A percentile compares a stretch with the other conserved stretches of the same genome.
These are phyloP conservation scores for Excoecaria agallocha DNA, from an alignment of 345 rosid genomes.

Conservation along the genomic window DNA sequence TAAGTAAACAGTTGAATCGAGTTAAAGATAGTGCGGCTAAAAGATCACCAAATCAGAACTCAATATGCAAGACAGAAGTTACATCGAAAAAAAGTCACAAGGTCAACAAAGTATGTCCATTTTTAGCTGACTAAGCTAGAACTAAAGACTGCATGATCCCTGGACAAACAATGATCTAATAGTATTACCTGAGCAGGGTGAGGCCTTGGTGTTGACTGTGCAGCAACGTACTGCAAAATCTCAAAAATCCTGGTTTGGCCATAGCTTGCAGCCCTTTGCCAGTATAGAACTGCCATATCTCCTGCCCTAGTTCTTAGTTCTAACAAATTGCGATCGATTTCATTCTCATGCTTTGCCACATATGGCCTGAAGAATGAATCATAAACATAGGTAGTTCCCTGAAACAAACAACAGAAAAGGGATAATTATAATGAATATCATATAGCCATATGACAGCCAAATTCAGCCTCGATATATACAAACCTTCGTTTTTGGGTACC, in stretches of 20 bases:
- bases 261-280: constrained; percentile 55
- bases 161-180: background rate
- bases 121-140: background rate
- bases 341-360: constrained; percentile 57
- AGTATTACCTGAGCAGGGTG: constrained; percentile 45
- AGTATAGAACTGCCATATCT: constrained; percentile 48
- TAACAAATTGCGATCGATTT: constrained; percentile 57
- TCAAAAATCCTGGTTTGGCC: constrained; percentile 50
- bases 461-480: background rate
- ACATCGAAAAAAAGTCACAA: background rate
- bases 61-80: background rate
- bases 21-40: background rate
- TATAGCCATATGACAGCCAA: background rate
- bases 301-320: constrained; percentile 56
- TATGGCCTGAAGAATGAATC: constrained; percentile 62
- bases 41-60: background rate
- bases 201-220: constrained; percentile 52
- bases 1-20: background rate
- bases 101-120: background rate
- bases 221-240: constrained; percentile 47
- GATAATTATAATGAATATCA: background rate
- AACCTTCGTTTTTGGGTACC: constrained; percentile 90
- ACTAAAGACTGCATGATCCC: background rate
- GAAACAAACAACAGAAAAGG: constrained; percentile 7
- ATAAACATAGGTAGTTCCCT: constrained; percentile 70